Evolutionary conservation across 768 basidiomycete genomes (phyloP).

Genomic region (Thelephora ganbajun): DNA sequence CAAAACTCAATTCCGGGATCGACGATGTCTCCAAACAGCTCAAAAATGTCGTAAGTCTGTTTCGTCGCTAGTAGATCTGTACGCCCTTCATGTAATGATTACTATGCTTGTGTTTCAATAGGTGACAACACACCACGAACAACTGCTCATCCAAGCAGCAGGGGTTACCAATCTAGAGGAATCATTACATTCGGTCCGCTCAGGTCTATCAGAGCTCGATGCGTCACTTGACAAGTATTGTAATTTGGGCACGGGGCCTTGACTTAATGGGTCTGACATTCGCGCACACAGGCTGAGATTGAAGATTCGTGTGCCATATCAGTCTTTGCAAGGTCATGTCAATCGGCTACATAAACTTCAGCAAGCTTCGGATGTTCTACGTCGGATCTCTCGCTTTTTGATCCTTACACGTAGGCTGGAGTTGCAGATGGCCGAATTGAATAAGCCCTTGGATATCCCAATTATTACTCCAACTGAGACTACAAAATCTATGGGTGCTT

Average conservation of each 20-base stretch:
- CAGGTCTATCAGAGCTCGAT: constrained; percentile 63
- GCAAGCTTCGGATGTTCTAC: constrained; percentile 71
- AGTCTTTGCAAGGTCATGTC: constrained; percentile 58
- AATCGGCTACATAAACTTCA: constrained; percentile 64
- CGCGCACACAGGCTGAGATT: constrained; percentile 45
- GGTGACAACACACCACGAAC: constrained; percentile 77
- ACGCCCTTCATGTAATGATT: constrained; percentile 5
- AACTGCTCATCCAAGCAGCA: constrained; percentile 71
- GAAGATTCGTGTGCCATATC: constrained; percentile 81
- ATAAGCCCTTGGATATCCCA: constrained; percentile 10
- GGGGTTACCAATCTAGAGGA: constrained; percentile 57
- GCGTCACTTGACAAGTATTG: constrained; percentile 60
- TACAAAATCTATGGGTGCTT: not conserved
- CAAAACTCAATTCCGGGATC: constrained; percentile 75
- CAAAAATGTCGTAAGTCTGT: constrained; percentile 51
- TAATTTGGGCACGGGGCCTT: not conserved
- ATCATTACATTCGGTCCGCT: constrained; percentile 50
- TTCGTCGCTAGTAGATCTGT: not conserved
- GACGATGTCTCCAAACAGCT: constrained; percentile 91
- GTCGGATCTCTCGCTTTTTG: constrained; percentile 76
- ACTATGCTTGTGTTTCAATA: constrained; percentile 14
- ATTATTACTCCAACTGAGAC: not conserved
- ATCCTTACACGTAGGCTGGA: constrained; percentile 73
- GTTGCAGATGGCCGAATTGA: constrained; percentile 69
- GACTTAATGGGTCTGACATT: constrained; percentile 1